A percentile compares a stretch with the other conserved stretches of the same genome.
phyloP scores from a whole-genome alignment of 139 green algal species.

The Auxenochlorella pyrenoidosa region DNA sequence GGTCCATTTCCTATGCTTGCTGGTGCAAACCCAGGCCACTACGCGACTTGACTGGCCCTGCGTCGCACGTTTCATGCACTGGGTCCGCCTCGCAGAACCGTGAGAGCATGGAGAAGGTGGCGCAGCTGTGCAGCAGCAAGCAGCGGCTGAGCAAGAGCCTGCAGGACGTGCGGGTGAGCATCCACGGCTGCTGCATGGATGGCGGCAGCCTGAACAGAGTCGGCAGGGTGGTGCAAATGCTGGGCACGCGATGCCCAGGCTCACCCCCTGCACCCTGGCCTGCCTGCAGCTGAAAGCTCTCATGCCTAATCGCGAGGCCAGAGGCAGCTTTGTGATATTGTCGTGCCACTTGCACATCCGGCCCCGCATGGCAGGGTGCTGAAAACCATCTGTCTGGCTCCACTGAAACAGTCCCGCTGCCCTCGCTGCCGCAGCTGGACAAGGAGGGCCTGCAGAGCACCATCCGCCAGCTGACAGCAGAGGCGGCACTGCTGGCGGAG shows the following conservation, averaged over 20 bases:
- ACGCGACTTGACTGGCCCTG: too few species aligned
- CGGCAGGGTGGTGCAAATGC: too few species aligned
- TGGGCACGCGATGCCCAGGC: too few species aligned
- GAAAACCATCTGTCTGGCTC: not conserved
- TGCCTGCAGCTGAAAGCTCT: too few species aligned
- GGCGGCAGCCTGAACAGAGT: too few species aligned
- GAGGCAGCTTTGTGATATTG: too few species aligned
- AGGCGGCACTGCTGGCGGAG: constrained; percentile 10
- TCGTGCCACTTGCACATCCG: too few species aligned
- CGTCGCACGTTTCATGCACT: too few species aligned
- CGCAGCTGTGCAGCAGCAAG: not conserved
- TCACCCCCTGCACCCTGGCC: too few species aligned
- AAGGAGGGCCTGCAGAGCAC: constrained; percentile 14
- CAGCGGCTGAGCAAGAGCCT: constrained; percentile 12
- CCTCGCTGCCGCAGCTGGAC: not conserved
- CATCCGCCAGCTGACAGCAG: not conserved
- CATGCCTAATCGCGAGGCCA: too few species aligned
- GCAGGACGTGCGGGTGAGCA: constrained; percentile 6
- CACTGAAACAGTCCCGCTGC: not conserved
- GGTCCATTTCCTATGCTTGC: too few species aligned
- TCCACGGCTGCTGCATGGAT: not conserved
- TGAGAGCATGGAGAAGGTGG: not conserved
- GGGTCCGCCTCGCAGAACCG: constrained; percentile 1
- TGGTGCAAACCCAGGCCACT: too few species aligned
- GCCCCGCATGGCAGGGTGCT: not conserved